Evolutionary conservation across 1,284 basidiomycete species (phyloP), one percentile per base, ranked within the genome.

Genomic region (Pisolithus thermaeus): DNA sequence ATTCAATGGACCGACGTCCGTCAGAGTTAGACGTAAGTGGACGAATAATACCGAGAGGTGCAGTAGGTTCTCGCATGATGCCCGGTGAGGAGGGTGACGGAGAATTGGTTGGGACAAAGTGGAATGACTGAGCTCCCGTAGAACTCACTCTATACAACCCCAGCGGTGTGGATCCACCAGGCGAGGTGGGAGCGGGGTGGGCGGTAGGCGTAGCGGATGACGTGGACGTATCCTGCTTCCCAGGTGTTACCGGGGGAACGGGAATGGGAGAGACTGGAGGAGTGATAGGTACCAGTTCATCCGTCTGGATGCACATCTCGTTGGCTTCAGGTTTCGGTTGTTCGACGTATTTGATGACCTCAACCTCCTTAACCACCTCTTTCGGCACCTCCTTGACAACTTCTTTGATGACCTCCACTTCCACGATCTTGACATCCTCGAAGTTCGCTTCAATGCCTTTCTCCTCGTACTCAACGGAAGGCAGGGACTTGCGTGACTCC

Each of bases 271-370:
- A 56, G 12, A 59, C 57, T 16, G 70, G 59, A 18, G 72, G 69
- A 1, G 71, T 65, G 14, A 71, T 65, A 18, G 79, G 77, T n/a
- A 64, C 69, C 78, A 81, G 84, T 44, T 76, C 75, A 53, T 92
- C 90, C 3, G 89, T 92, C 69, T 92, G 89, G 28, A 83, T 80
- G 1, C 82, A 85, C 53, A 81, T 85, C 57, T 91, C 88, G 61
- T 75, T 81, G 32, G 80, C 66, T 56, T 85, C 81, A 0, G 81
- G 78, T 63, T 82, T 84, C 6, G 78, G 77, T 20, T 67, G 60
- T 20, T 69, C 66, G 14, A 59, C 23, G 25, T 62, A 60, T 49
- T 61, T 61, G 28, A 61, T 56, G 11, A 61, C 60, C 23, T 53
- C 52, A 1, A 61, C 30, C 28, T 57, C 59, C 47, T 40, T 58